These are phyloP conservation scores for Aaosphaeria arxii DNA, from an alignment of 2,329 filamentous ascomycete genomes.

Conservation along the genomic window DNA sequence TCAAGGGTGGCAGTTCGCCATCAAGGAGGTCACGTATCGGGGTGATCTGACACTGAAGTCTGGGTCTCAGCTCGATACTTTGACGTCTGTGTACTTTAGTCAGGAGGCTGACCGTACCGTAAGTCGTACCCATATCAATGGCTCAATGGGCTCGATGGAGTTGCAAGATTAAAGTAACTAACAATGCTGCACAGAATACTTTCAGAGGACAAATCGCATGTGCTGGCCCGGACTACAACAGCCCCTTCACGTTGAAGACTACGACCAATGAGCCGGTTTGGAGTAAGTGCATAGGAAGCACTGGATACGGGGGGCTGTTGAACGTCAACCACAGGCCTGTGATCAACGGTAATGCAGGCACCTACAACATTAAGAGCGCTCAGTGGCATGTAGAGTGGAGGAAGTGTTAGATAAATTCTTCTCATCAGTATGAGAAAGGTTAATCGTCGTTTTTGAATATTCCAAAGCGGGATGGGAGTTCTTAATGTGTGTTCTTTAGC, in stretches of 20 bases:
- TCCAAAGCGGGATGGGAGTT: background rate
- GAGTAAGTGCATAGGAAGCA: conserved; percentile 25
- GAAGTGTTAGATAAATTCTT: conserved; percentile 14
- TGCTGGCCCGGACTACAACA: conserved; percentile 16
- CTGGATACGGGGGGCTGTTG: conserved; percentile 26
- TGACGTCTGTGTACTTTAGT: conserved; percentile 27
- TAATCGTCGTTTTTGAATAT: background rate
- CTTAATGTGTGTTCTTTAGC: background rate
- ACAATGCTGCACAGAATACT: conserved; percentile 9
- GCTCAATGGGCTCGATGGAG: background rate
- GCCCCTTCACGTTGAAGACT: conserved; percentile 12
- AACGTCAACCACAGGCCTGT: conserved; percentile 30
- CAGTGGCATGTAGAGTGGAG: conserved; percentile 26
- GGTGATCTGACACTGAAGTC: conserved; percentile 21
- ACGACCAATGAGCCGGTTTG: conserved; percentile 21
- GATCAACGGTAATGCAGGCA: conserved; percentile 21
- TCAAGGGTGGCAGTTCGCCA: conserved; percentile 26
- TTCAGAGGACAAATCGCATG: conserved; percentile 18
- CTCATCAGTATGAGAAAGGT: background rate
- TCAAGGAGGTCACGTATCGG: conserved; percentile 21
- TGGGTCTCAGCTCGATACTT: conserved; percentile 19
- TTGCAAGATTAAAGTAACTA: background rate
- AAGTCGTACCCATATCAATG: conserved; percentile 1
- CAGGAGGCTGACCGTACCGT: conserved; percentile 28
- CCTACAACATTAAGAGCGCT: conserved; percentile 26